phyloP scores from a whole-genome alignment of 2,329 filamentous ascomycete genomes.

The Blumeriella jaapii region DNA sequence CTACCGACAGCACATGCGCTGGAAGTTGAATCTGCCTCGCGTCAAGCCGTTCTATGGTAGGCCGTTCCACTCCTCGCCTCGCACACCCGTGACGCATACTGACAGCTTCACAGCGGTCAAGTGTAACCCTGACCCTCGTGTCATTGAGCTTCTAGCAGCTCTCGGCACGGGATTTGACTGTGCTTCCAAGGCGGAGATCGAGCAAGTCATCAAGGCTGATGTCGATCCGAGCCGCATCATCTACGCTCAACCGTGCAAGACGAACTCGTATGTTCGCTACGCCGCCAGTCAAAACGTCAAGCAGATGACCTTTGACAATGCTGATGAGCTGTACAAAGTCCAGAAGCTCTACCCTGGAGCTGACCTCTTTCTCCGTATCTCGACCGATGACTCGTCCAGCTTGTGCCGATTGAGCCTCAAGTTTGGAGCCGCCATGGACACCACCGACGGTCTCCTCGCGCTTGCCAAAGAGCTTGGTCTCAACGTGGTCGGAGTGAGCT shows the following conservation, averaged over 20 bases:
- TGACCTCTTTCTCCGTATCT: conserved; percentile 86
- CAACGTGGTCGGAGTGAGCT: conserved; percentile 90
- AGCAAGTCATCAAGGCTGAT: conserved; percentile 75
- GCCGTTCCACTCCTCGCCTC: conserved; percentile 22
- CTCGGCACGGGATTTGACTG: conserved; percentile 96
- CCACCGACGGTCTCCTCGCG: conserved; percentile 63
- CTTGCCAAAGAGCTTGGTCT: conserved; percentile 73
- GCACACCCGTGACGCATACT: neutral
- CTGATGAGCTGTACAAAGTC: conserved; percentile 96
- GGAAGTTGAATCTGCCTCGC: conserved; percentile 87
- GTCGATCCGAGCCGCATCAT: conserved; percentile 86
- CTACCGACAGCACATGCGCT: conserved; percentile 95
- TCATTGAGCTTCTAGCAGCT: conserved; percentile 75
- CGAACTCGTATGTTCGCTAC: conserved; percentile 91
- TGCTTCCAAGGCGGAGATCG: conserved; percentile 94
- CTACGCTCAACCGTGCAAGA: conserved; percentile 99
- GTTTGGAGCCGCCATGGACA: conserved; percentile 84
- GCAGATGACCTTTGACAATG: conserved; percentile 99
- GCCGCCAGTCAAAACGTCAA: conserved; percentile 76
- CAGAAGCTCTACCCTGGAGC: conserved; percentile 82
- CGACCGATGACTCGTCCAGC: conserved; percentile 91
- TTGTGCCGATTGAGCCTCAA: conserved; percentile 94
- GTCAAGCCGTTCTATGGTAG: conserved; percentile 94
- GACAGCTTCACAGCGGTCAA: conserved; percentile 62
- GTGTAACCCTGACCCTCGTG: conserved; percentile 89